Conservation (phyloP, 2,329 filamentous ascomycete genomes). For the Calonectria hongkongensis region DNA sequence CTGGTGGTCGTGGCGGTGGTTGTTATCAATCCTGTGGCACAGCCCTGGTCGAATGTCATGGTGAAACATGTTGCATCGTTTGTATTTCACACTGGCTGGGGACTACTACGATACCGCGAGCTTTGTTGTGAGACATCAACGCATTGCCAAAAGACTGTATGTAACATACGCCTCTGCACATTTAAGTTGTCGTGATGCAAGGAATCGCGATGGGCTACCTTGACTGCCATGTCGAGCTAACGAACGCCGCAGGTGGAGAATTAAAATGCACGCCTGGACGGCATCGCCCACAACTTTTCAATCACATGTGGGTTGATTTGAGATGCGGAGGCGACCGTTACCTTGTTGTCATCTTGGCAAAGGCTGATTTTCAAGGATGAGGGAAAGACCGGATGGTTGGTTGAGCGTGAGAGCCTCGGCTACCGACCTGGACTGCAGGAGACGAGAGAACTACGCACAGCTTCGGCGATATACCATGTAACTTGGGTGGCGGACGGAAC, state of each 20-base stretch:
- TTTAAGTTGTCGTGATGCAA: not conserved
- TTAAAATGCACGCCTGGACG: not conserved
- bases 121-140: conserved; percentile 3
- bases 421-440: conserved; percentile 19
- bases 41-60: conserved; percentile 26
- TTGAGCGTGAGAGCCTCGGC: not conserved
- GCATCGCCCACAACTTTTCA: not conserved
- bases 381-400: not conserved
- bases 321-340: conserved; percentile 1
- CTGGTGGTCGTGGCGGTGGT: conserved; percentile 8
- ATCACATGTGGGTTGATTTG: conserved; percentile 11
- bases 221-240: not conserved
- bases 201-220: conserved; percentile 2
- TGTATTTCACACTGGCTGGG: conserved; percentile 19
- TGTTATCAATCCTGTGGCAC: conserved; percentile 23
- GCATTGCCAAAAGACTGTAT: not conserved
- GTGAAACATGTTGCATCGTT: conserved; percentile 37
- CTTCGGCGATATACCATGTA: conserved; percentile 39
- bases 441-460: conserved; percentile 27
- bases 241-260: not conserved
- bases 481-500: conserved; percentile 46
- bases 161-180: not conserved
- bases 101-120: conserved; percentile 25
- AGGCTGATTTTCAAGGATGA: not conserved
- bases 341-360: conserved; percentile 11